Evolutionary conservation across 2,329 filamentous ascomycete species (phyloP), one percentile per base, ranked within the genome.

Genomic region (Neofusicoccum kwambonambiense): DNA sequence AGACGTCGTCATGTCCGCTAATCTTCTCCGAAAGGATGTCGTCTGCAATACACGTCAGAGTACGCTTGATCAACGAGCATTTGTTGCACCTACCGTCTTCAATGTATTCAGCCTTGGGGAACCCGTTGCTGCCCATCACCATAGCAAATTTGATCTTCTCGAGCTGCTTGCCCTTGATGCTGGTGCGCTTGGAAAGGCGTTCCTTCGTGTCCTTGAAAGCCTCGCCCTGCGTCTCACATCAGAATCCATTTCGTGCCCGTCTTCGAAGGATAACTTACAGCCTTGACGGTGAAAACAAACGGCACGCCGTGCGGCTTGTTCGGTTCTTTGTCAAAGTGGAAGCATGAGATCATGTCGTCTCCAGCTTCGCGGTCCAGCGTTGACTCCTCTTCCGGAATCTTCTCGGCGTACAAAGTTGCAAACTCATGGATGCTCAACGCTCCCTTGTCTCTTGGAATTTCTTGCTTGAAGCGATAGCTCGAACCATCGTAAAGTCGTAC

Each of bases 131-230:
- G 84, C 76, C 88, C 83, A 60, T 69, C 39, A 97, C 86, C 37
- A 96, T 79, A 6, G 93, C 91, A 81, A 99, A 97, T 78, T 96
- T 97, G 78, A 99, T 95, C 83, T 98, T 98, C 78, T 99, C 94
- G 70, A 99, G 93, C 69, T 92, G 92, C 83, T 99, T 99, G 77
- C 95, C 96, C 79, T 97, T 97, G 80, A 99, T 89, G 31, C 93
- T 93, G 0, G 92, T 97, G 66, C 94, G 86, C 77, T 93, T 94
- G 70, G 95, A 93, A 3, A 99, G 82, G n/a, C 95, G 88, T 79
- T 96, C 92, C 81, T 94, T 97, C 49, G 93, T 97, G 39, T 98
- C 92, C 65, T 87, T 88, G 79, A 99, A 98, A 44, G 84, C 83
- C 77, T 99, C 95, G 62, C 88, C 91, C 87, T 94, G 60, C 8